Evolutionary conservation across 31 red algal genomes (phyloP).

Genomic region (Pterothamnion heteromorphum): DNA sequence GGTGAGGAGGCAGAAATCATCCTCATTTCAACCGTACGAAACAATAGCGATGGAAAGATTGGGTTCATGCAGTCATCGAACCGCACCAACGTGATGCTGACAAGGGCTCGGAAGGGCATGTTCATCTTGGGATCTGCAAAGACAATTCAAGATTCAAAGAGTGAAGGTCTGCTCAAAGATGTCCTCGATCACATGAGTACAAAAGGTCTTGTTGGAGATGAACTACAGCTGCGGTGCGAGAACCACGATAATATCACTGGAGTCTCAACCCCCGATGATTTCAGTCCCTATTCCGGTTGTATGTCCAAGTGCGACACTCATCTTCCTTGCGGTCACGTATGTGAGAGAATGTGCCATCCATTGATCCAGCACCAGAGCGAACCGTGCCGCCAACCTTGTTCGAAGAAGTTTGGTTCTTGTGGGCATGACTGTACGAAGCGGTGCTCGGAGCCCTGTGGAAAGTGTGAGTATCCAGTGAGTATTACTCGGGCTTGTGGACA

Average conservation of each 20-base stretch:
- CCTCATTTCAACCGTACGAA: slow-evolving; percentile 59
- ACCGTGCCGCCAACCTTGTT: neutral
- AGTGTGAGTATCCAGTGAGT: neutral
- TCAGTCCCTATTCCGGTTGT: slow-evolving; percentile 2
- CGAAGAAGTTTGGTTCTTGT: neutral
- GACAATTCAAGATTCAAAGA: slow-evolving; percentile 13
- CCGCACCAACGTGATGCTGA: slow-evolving; percentile 67
- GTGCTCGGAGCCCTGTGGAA: slow-evolving; percentile 13
- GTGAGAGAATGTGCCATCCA: slow-evolving; percentile 43
- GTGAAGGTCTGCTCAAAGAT: neutral
- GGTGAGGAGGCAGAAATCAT: slow-evolving; percentile 69
- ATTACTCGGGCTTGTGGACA: slow-evolving; percentile 7
- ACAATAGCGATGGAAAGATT: slow-evolving; percentile 47
- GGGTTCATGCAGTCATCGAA: slow-evolving; percentile 53
- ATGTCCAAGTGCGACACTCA: neutral
- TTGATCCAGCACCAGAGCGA: neutral
- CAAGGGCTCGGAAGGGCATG: slow-evolving; percentile 60
- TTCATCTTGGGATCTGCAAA: slow-evolving; percentile 52
- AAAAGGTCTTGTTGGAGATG: neutral
- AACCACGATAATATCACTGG: neutral
- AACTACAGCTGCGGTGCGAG: slow-evolving; percentile 23
- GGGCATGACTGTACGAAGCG: neutral
- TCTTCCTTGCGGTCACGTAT: slow-evolving; percentile 20
- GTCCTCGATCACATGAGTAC: neutral
- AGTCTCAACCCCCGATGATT: neutral